Evolutionary conservation across 192 early-diverging fungal species (phyloP).

Genomic region (Backusella luteola): DNA sequence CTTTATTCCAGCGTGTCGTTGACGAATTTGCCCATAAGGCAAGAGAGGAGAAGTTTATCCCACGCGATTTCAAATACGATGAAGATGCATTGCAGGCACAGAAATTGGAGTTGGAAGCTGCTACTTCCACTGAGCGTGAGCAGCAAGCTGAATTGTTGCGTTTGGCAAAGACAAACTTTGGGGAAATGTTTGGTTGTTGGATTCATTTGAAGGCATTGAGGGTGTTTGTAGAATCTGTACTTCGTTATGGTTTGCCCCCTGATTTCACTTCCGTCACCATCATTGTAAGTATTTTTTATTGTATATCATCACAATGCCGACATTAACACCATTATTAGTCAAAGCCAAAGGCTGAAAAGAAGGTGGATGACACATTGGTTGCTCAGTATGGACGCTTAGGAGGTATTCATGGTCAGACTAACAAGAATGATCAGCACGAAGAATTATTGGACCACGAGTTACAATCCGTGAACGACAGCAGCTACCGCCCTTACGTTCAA

Average conservation of each 20-base stretch:
- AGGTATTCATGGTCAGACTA: constrained; percentile 51
- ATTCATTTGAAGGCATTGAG: constrained; percentile 93
- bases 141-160: constrained; percentile 72
- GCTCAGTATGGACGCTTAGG: constrained; percentile 84
- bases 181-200: constrained; percentile 91
- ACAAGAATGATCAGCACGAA: constrained; percentile 48
- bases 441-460: constrained; percentile 81
- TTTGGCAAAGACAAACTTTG: constrained; percentile 91
- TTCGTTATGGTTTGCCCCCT: constrained; percentile 97
- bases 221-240: constrained; percentile 93
- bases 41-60: constrained; percentile 89
- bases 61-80: constrained; percentile 95
- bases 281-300: constrained; percentile 44
- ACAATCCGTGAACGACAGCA: constrained; percentile 79
- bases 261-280: constrained; percentile 83
- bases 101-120: constrained; percentile 71
- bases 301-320: neutral
- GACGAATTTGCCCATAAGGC: constrained; percentile 93
- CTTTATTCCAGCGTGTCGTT: constrained; percentile 82
- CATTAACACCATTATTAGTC: constrained; percentile 41
- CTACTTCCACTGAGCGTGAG: constrained; percentile 57
- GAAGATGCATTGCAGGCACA: constrained; percentile 73
- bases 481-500: constrained; percentile 89
- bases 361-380: constrained; percentile 75
- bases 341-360: constrained; percentile 77